These are phyloP conservation scores for Cytospora paraplurivora DNA, from an alignment of 2,329 filamentous ascomycete species.

Conservation along the genomic window DNA sequence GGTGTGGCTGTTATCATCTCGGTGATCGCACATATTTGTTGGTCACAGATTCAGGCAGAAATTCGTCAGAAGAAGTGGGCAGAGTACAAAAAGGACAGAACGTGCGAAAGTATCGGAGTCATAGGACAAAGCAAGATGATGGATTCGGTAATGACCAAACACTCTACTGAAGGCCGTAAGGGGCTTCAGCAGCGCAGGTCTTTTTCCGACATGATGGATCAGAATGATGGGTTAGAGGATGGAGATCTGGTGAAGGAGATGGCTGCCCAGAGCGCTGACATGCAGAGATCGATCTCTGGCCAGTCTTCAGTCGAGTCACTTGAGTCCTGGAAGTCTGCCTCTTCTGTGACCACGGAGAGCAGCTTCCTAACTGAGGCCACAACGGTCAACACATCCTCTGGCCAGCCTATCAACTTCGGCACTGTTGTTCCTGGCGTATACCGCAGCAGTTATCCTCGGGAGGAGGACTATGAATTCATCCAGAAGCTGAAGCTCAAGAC, in stretches of 20 bases:
- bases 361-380: constrained; percentile 13
- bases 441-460: constrained; percentile 77
- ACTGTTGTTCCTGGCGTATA: constrained; percentile 74
- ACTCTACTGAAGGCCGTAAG: constrained; percentile 10
- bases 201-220: constrained; percentile 17
- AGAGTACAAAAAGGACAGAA: constrained; percentile 5
- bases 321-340: constrained; percentile 8
- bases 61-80: constrained; percentile 5
- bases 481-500: constrained; percentile 71
- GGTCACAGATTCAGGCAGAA: constrained; percentile 11
- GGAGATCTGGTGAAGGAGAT: neutral
- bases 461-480: constrained; percentile 71
- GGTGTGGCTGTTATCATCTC: constrained; percentile 12
- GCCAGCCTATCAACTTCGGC: constrained; percentile 72
- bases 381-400: constrained; percentile 22
- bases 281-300: constrained; percentile 25
- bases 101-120: constrained; percentile 1
- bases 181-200: constrained; percentile 25
- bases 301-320: constrained; percentile 17
- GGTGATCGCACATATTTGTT: constrained; percentile 18
- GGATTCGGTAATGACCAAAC: constrained; percentile 18
- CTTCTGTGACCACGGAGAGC: constrained; percentile 23
- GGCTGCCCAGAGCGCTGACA: constrained; percentile 17
- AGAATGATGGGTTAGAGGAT: neutral
- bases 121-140: constrained; percentile 4